Percentiles rank a stretch among this genome's conserved stretches.
Conservation (phyloP, 163 green algal genomes). For the Chlamydomonas reinhardtii region DNA sequence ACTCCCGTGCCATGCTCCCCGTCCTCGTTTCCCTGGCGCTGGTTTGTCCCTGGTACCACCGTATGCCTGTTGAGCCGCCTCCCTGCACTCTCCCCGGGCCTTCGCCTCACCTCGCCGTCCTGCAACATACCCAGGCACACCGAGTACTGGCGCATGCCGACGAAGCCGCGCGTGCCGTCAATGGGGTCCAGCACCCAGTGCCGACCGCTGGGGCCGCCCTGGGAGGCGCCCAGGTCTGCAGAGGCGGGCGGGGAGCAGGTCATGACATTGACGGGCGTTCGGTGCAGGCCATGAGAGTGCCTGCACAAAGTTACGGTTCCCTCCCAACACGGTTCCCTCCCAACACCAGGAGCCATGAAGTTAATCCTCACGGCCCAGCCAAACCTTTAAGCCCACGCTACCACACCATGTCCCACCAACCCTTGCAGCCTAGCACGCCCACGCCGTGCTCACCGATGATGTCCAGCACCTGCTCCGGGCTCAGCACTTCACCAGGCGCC, state of each 20-base stretch:
- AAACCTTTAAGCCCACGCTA: too few species aligned
- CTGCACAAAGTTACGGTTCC: too few species aligned
- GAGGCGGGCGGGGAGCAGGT: not conserved
- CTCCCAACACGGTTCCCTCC: too few species aligned
- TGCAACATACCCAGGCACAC: constrained; percentile 92
- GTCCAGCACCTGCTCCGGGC: constrained; percentile 75
- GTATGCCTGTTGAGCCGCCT: not conserved
- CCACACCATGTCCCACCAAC: too few species aligned
- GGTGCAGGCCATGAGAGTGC: too few species aligned
- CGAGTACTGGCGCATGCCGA: constrained; percentile 95
- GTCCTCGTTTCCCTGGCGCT: too few species aligned
- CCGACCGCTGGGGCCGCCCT: constrained; percentile 81
- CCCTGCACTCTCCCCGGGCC: not conserved
- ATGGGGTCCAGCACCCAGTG: constrained; percentile 99
- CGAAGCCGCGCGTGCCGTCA: constrained; percentile 95
- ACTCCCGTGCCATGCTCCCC: too few species aligned
- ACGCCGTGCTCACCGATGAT: constrained; percentile 71
- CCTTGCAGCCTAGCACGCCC: too few species aligned
- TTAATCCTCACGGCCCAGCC: too few species aligned
- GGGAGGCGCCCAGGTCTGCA: constrained; percentile 77
- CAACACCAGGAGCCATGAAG: too few species aligned
- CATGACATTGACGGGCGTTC: too few species aligned
- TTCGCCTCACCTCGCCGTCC: constrained; percentile 66
- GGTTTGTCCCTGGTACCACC: too few species aligned
- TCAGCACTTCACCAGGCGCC: constrained; percentile 38